Percentiles rank a stretch among this genome's conserved stretches.
Evolutionary conservation across 257 asterid species (phyloP).

Genomic region (Apocynum venetum): DNA sequence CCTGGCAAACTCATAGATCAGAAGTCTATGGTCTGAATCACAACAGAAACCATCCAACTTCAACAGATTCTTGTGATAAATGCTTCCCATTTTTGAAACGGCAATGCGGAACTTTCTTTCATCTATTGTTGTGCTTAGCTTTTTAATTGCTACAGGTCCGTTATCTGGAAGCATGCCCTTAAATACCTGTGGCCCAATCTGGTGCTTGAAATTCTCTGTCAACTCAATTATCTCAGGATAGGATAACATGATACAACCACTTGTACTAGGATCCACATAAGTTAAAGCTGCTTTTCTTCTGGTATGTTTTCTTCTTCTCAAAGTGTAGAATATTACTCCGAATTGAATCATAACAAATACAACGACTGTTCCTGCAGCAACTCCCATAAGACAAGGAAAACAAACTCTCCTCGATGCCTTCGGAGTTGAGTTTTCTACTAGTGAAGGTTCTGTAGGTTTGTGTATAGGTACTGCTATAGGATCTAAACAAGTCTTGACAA

Average conservation of each 20-base stretch:
- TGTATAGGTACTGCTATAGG: constrained; percentile 31
- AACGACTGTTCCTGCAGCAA: constrained; percentile 19
- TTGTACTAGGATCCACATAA: constrained; percentile 21
- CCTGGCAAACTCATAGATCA: constrained; percentile 35
- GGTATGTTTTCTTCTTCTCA: constrained; percentile 20
- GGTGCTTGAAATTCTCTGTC: constrained; percentile 39
- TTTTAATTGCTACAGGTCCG: constrained; percentile 31
- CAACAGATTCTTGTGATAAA: constrained; percentile 37
- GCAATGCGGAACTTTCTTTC: constrained; percentile 31
- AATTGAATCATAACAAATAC: constrained; percentile 28
- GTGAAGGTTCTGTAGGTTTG: constrained; percentile 1
- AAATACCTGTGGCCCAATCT: constrained; percentile 33
- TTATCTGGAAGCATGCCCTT: constrained; percentile 28
- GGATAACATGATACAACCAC: constrained; percentile 27
- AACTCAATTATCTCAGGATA: constrained; percentile 29
- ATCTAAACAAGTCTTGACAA: constrained; percentile 35
- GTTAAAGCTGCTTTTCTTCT: constrained; percentile 20
- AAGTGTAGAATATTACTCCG: constrained; percentile 22
- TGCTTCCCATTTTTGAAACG: constrained; percentile 33
- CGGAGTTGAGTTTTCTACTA: background rate
- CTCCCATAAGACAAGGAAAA: constrained; percentile 31
- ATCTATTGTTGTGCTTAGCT: constrained; percentile 20
- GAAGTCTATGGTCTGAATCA: constrained; percentile 23
- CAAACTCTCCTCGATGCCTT: constrained; percentile 18
- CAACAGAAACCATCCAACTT: constrained; percentile 38